phyloP scores from a whole-genome alignment of 768 basidiomycete genomes.

The Cystobasidium ongulense region DNA sequence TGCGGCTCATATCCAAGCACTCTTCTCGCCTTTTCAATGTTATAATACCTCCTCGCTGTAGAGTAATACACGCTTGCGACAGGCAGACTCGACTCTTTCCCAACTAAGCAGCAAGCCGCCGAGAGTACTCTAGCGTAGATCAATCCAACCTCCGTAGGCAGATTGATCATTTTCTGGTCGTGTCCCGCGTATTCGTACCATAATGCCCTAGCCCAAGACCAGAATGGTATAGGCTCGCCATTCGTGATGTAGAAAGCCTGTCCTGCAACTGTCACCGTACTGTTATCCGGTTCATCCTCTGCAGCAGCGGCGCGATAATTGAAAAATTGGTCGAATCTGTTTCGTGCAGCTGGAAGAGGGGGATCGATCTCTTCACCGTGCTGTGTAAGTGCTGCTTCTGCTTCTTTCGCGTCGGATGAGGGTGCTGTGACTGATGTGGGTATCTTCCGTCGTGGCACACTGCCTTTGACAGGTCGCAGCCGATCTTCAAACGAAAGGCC shows the following conservation, averaged over 20 bases:
- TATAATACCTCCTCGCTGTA: slow-evolving; percentile 74
- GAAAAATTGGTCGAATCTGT: slow-evolving; percentile 42
- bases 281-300: slow-evolving; percentile 2
- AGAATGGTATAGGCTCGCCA: slow-evolving; percentile 90
- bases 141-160: slow-evolving; percentile 45
- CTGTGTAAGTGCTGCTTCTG: slow-evolving; percentile 24
- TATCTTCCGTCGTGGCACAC: slow-evolving; percentile 46
- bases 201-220: slow-evolving; percentile 78
- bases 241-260: slow-evolving; percentile 96
- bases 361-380: slow-evolving; percentile 26
- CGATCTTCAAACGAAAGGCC: slow-evolving; percentile 47
- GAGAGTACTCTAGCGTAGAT: slow-evolving; percentile 65
- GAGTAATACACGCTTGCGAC: slow-evolving; percentile 71
- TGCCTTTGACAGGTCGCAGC: slow-evolving; percentile 47
- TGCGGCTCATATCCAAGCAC: slow-evolving; percentile 89
- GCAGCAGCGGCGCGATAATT: too few species aligned
- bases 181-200: slow-evolving; percentile 59
- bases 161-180: slow-evolving; percentile 32
- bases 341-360: slow-evolving; percentile 34
- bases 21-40: slow-evolving; percentile 81
- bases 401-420: neutral
- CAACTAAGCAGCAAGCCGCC: slow-evolving; percentile 61
- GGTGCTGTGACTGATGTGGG: slow-evolving; percentile 33
- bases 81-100: slow-evolving; percentile 78
- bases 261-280: slow-evolving; percentile 65